A percentile compares a stretch with the other conserved stretches of the same genome.
phyloP scores from a whole-genome alignment of 352 stramenopile genomes.

The Phytophthora quininea region DNA sequence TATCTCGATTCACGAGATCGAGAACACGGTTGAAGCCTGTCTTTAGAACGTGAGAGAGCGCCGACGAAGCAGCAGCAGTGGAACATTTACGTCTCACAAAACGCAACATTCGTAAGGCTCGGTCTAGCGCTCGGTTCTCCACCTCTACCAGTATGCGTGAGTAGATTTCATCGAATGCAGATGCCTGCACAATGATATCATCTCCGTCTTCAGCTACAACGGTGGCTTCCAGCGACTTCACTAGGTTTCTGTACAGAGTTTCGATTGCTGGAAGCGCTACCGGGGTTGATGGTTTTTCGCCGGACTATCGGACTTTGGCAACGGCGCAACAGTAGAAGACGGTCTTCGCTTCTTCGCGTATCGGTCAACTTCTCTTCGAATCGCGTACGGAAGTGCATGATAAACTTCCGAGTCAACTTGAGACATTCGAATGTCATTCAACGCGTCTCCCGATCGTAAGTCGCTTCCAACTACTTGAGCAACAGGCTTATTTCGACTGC shows the following conservation, averaged over 20 bases:
- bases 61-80: not conserved
- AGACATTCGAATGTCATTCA: conserved; percentile 78
- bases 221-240: conserved; percentile 25
- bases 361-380: conserved; percentile 75
- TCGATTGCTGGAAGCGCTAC: conserved; percentile 55
- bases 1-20: conserved; percentile 61
- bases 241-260: conserved; percentile 45
- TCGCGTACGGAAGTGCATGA: conserved; percentile 61
- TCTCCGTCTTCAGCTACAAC: not conserved
- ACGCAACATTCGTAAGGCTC: conserved; percentile 69
- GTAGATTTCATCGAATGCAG: conserved; percentile 77
- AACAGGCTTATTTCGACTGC: conserved; percentile 14
- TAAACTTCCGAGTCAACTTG: conserved; percentile 85
- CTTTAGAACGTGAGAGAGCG: conserved; percentile 18
- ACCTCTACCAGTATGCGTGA: conserved; percentile 75
- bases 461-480: not conserved
- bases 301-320: conserved; percentile 10
- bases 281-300: conserved; percentile 11
- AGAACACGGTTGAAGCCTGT: conserved; percentile 70
- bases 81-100: conserved; percentile 73
- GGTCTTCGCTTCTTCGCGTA: conserved; percentile 55
- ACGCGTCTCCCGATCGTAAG: conserved; percentile 28
- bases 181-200: conserved; percentile 2
- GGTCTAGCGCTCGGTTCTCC: conserved; percentile 59
- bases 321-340: conserved; percentile 22